phyloP scores from a whole-genome alignment of 306 rosid species.

The Fragaria ananassa region DNA sequence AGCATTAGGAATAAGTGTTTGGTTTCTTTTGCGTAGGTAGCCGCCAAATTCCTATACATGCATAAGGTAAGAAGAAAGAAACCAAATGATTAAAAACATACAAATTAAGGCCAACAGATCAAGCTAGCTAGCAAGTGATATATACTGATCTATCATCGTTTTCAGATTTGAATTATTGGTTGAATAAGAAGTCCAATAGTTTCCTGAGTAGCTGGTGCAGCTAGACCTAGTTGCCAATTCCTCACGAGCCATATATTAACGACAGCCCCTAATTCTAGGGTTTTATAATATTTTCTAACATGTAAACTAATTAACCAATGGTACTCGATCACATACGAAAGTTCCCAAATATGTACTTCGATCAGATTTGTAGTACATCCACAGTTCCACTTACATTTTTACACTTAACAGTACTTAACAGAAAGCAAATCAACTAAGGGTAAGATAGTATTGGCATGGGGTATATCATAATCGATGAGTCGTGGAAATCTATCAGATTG shows the following conservation, averaged over 20 bases:
- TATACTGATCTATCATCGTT: not conserved
- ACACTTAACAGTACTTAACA: not conserved
- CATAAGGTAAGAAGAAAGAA: not conserved
- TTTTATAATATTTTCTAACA: constrained; percentile 3
- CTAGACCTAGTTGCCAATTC: not conserved
- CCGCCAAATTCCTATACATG: constrained; percentile 42
- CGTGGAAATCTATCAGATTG: not conserved
- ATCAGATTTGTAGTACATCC: not conserved
- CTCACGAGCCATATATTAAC: not conserved
- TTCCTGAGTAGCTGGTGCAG: not conserved
- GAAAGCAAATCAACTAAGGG: not conserved
- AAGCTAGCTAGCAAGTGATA: not conserved
- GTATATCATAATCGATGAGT: not conserved
- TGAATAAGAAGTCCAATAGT: not conserved
- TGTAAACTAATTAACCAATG: not conserved
- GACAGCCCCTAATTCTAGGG: constrained; percentile 2
- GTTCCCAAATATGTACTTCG: not conserved
- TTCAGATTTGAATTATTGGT: not conserved
- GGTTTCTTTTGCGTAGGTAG: constrained; percentile 64
- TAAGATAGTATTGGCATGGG: too few species aligned
- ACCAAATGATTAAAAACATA: not conserved
- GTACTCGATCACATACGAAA: not conserved
- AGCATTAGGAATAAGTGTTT: constrained; percentile 45
- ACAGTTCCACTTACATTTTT: not conserved
- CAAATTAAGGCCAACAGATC: not conserved